Conservation (phyloP, 2,329 filamentous ascomycete species). For the Tolypocladium ophioglossoides region DNA sequence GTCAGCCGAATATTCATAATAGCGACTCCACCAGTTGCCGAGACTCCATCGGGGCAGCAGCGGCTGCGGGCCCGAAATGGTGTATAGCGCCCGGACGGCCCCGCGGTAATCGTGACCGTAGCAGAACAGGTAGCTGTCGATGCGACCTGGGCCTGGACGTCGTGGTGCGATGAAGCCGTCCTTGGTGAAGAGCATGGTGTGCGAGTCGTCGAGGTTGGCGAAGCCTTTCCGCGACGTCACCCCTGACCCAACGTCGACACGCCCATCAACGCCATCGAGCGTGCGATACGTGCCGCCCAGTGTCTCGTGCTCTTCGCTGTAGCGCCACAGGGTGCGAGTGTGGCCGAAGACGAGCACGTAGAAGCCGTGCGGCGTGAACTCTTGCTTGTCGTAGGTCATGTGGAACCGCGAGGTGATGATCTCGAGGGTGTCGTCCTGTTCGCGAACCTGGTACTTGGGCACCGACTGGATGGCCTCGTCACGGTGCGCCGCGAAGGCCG, state of each 20-base stretch:
- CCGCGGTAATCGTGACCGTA: slow-evolving; percentile 46
- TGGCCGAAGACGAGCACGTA: slow-evolving; percentile 29
- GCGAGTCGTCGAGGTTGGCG: slow-evolving; percentile 41
- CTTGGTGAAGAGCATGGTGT: slow-evolving; percentile 44
- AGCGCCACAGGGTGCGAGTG: slow-evolving; percentile 34
- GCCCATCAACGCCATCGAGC: slow-evolving; percentile 41
- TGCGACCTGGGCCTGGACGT: slow-evolving; percentile 25
- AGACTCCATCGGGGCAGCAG: slow-evolving; percentile 45
- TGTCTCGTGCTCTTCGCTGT: slow-evolving; percentile 30
- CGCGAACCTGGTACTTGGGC: slow-evolving; percentile 35
- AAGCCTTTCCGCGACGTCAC: slow-evolving; percentile 40
- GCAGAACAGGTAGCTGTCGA: slow-evolving; percentile 49
- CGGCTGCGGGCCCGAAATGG: slow-evolving; percentile 45
- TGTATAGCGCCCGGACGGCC: slow-evolving; percentile 43
- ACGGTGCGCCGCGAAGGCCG: slow-evolving; percentile 49
- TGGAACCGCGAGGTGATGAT: slow-evolving; percentile 46
- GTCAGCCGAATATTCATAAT: slow-evolving; percentile 43
- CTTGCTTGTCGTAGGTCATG: slow-evolving; percentile 46
- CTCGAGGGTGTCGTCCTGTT: slow-evolving; percentile 35
- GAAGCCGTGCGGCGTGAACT: slow-evolving; percentile 41
- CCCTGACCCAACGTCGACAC: slow-evolving; percentile 36
- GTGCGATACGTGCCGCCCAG: slow-evolving; percentile 42
- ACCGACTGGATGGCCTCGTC: slow-evolving; percentile 19
- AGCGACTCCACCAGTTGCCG: slow-evolving; percentile 58
- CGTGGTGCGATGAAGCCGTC: slow-evolving; percentile 41